phyloP scores from a whole-genome alignment of 2,329 filamentous ascomycete genomes.

The Cordyceps fumosorosea region DNA sequence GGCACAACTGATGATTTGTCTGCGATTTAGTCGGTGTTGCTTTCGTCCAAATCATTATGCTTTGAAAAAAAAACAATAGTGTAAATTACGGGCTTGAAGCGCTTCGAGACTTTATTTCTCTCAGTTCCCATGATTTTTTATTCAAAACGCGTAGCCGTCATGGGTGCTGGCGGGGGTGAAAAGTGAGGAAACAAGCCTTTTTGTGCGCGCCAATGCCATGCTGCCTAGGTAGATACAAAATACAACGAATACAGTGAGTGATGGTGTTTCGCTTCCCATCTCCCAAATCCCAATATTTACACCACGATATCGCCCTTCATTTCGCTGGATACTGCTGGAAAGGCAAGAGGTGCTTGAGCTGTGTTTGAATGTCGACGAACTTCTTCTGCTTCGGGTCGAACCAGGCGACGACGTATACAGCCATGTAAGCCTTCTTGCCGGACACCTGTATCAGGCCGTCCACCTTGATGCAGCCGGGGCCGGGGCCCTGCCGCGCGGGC shows the following conservation, averaged over 20 bases:
- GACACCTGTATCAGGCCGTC: slow-evolving; percentile 49
- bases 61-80: neutral
- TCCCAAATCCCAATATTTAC: neutral
- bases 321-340: slow-evolving; percentile 29
- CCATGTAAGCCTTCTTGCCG: slow-evolving; percentile 38
- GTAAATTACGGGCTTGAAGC: neutral
- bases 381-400: slow-evolving; percentile 50
- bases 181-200: neutral
- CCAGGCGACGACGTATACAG: slow-evolving; percentile 45
- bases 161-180: no score
- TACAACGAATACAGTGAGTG: neutral
- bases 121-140: neutral
- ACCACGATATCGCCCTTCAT: neutral
- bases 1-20: neutral
- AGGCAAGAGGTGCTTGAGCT: slow-evolving; percentile 37
- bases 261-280: neutral
- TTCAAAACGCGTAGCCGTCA: neutral
- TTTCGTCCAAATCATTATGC: neutral
- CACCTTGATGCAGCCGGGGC: slow-evolving; percentile 45
- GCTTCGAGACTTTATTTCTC: neutral
- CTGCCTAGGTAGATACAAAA: slow-evolving; percentile 1
- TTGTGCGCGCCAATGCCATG: slow-evolving; percentile 8
- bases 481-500: slow-evolving; percentile 35
- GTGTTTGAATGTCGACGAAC: slow-evolving; percentile 35
- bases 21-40: neutral